Evolutionary conservation across 441 rosid species (phyloP), one percentile per base, ranked within the genome.

Genomic region (Erodium moschatum): DNA sequence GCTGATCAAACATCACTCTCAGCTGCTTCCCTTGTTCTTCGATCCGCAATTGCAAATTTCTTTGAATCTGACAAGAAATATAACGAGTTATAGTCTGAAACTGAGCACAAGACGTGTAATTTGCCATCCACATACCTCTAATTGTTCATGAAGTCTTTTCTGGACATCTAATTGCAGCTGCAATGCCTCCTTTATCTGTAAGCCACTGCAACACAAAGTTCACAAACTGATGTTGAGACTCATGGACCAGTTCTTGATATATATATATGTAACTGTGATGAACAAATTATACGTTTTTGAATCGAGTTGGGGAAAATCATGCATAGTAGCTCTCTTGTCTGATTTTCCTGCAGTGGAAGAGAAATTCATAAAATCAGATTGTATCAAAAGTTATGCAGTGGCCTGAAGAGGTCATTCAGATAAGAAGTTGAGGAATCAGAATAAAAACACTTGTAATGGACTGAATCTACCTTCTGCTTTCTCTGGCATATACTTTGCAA

Each of bases 11-110:
- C 95, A 93, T 85, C 81, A 69, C 79, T 80, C 82, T 84, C 19
- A 93, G 85, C 31, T 89, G 86, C 77, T 75, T 82, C 62, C 93
- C 95, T 78, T 93, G 98, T 70, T 88, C 96, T 81, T 93, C 98
- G 20, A 89, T 91, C 52, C 77, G 69, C 74, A 93, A 9, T 67
- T 93, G 98, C 62, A 93, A 80, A 67, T 78, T 86, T 75, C 92
- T 76, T 68, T 88, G 97, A 75, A 87, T 86, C 97, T 93, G 73
- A 27, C 6, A 40, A 50, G 3, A 10, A 31, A 19, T 8, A 11
- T 54, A 54, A 54, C 18, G 6, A 18, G 61, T 16, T 54, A 54
- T 1, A 54, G 61, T 18, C 61, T 18, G 24, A 16, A 6, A 18
- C 18, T 16, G 1, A 18, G 5, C 21, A 54, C 61, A 54, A 16